Conservation (phyloP, 129 eudicot species). For the Helichrysum umbraculigerum region DNA sequence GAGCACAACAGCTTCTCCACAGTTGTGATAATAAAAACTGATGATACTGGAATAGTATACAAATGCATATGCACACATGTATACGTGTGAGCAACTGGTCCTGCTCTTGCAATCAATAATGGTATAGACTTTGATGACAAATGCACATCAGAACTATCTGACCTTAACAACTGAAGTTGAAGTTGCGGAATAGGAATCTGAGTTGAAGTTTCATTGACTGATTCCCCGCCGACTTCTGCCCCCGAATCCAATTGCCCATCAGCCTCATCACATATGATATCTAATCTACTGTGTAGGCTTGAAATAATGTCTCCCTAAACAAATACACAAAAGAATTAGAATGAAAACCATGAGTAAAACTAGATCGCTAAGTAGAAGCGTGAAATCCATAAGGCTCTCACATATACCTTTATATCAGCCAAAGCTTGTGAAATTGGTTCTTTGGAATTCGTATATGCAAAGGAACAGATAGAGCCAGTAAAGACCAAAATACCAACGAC, state of each 20-base stretch:
- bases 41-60: not conserved
- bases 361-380: not conserved
- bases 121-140: slow-evolving; percentile 6
- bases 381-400: not conserved
- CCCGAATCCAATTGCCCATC: slow-evolving; percentile 48
- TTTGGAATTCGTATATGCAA: slow-evolving; percentile 69
- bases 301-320: slow-evolving; percentile 72
- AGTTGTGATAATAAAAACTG: not conserved
- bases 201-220: slow-evolving; percentile 31
- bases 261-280: slow-evolving; percentile 79
- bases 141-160: slow-evolving; percentile 19
- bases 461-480: slow-evolving; percentile 65
- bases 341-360: not conserved
- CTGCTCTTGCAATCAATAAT: not conserved
- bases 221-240: slow-evolving; percentile 37
- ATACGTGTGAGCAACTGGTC: not conserved
- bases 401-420: slow-evolving; percentile 78
- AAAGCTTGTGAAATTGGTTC: slow-evolving; percentile 86
- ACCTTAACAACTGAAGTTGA: slow-evolving; percentile 63
- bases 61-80: not conserved
- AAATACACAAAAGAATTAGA: slow-evolving; percentile 13
- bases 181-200: slow-evolving; percentile 45
- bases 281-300: slow-evolving; percentile 82
- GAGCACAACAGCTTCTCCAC: not conserved
- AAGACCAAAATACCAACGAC: slow-evolving; percentile 64